Percentiles rank a stretch among this genome's conserved stretches.
These are phyloP conservation scores for Nothopassalora personata DNA, from an alignment of 2,329 filamentous ascomycete genomes.

Conservation along the genomic window DNA sequence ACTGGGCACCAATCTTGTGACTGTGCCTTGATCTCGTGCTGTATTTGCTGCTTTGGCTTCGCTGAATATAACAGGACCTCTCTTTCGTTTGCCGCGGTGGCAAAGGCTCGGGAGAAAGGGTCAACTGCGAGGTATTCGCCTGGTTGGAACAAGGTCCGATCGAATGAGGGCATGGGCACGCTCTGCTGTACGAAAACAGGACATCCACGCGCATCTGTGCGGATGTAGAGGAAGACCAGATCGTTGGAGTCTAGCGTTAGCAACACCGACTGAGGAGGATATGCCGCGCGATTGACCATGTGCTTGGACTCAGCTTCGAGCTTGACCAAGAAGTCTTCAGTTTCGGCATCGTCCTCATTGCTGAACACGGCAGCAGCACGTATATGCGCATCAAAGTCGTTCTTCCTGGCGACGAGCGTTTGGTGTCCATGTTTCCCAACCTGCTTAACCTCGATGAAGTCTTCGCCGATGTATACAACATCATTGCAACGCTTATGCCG, in stretches of 20 bases:
- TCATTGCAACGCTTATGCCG: conserved; percentile 68
- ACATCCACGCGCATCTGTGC: conserved; percentile 38
- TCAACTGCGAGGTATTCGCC: conserved; percentile 70
- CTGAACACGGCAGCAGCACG: conserved; percentile 71
- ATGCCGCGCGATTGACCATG: not conserved
- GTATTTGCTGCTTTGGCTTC: conserved; percentile 50
- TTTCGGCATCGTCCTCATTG: conserved; percentile 36
- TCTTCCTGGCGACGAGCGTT: conserved; percentile 68
- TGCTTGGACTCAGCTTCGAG: conserved; percentile 22
- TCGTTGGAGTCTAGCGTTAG: conserved; percentile 69
- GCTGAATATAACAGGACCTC: conserved; percentile 69
- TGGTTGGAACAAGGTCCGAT: conserved; percentile 49
- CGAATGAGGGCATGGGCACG: conserved; percentile 54
- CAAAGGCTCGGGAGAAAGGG: conserved; percentile 59
- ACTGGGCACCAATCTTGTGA: conserved; percentile 55
- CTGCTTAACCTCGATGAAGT: conserved; percentile 58
- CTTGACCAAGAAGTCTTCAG: conserved; percentile 31
- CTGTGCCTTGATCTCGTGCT: conserved; percentile 45
- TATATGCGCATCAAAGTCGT: conserved; percentile 73
- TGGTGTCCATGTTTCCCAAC: conserved; percentile 58
- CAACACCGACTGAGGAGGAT: conserved; percentile 73
- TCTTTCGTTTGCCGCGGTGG: conserved; percentile 64
- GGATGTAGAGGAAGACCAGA: conserved; percentile 70
- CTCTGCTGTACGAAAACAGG: conserved; percentile 58
- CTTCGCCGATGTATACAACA: conserved; percentile 79